Conservation (phyloP, 371 early-diverging fungal species). For the Coemansia linderi region DNA sequence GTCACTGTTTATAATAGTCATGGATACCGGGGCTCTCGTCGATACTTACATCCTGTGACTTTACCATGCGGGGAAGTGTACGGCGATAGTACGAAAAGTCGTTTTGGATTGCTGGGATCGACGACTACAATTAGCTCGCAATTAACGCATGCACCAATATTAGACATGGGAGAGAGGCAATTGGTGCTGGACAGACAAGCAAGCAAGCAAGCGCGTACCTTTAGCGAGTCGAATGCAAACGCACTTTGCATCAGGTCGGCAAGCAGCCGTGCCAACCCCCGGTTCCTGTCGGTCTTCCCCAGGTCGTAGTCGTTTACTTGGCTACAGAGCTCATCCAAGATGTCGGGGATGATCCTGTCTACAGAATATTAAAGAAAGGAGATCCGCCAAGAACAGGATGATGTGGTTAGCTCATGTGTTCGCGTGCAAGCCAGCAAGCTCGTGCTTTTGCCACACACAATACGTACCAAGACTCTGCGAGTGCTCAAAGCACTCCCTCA, state of each 20-base stretch:
- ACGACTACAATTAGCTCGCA: slow-evolving; percentile 64
- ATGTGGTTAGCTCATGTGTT: background rate
- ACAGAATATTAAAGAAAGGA: background rate
- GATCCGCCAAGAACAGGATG: background rate
- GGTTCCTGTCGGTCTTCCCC: slow-evolving; percentile 70
- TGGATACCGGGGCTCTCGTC: background rate
- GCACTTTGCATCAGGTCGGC: slow-evolving; percentile 84
- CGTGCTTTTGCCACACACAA: background rate
- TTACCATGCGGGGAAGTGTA: slow-evolving; percentile 75
- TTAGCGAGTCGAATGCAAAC: slow-evolving; percentile 86
- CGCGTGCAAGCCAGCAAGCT: background rate
- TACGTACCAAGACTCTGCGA: slow-evolving; percentile 68
- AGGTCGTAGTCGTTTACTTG: slow-evolving; percentile 62
- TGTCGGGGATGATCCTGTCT: slow-evolving; percentile 76
- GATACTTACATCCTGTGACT: slow-evolving; percentile 57
- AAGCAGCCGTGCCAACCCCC: slow-evolving; percentile 74
- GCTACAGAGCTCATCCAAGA: slow-evolving; percentile 73
- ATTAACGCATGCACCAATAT: background rate
- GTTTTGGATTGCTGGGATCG: slow-evolving; percentile 89
- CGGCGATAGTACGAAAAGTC: slow-evolving; percentile 96
- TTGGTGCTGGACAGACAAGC: background rate
- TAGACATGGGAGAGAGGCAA: background rate
- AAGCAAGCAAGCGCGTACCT: slow-evolving; percentile 58
- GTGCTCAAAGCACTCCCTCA: slow-evolving; percentile 79
- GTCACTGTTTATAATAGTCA: background rate